phyloP scores from a whole-genome alignment of 1,284 basidiomycete genomes.

The Ganoderma multipileum region DNA sequence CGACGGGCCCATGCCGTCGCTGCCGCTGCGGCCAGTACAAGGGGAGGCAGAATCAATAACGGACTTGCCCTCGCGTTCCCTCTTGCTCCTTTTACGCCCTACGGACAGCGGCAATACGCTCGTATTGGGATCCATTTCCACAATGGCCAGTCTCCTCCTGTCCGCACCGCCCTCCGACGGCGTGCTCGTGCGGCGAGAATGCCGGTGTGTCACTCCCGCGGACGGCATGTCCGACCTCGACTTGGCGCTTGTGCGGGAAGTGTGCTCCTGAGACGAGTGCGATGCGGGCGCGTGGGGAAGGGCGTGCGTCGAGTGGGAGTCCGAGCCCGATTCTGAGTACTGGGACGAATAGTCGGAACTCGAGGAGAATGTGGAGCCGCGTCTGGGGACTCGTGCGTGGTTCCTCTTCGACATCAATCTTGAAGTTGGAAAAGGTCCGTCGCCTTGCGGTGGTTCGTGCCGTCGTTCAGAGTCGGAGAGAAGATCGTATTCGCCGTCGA shows the following conservation, averaged over 20 bases:
- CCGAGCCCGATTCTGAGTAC: conserved; percentile 48
- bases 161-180: conserved; percentile 66
- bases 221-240: conserved; percentile 4
- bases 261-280: conserved; percentile 26
- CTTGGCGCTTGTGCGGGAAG: conserved; percentile 35
- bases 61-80: conserved; percentile 14
- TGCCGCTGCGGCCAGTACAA: background rate
- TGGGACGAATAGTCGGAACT: conserved; percentile 49
- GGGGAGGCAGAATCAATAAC: conserved; percentile 9
- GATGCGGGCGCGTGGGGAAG: conserved; percentile 7
- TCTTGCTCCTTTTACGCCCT: conserved; percentile 35
- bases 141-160: conserved; percentile 70
- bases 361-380: conserved; percentile 24
- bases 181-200: conserved; percentile 51
- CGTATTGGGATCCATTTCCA: conserved; percentile 54
- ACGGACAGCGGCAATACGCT: conserved; percentile 29
- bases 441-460: background rate
- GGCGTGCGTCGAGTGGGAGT: background rate
- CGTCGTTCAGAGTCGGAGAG: conserved; percentile 12
- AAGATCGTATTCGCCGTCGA: conserved; percentile 17
- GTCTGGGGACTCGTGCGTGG: background rate
- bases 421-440: background rate
- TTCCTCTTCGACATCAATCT: background rate
- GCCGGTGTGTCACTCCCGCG: conserved; percentile 24
- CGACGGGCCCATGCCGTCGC: conserved; percentile 13